Percentiles rank a stretch among this genome's conserved stretches.
Conservation (phyloP, 805 yeast species). For the Candida tammaniensis region DNA sequence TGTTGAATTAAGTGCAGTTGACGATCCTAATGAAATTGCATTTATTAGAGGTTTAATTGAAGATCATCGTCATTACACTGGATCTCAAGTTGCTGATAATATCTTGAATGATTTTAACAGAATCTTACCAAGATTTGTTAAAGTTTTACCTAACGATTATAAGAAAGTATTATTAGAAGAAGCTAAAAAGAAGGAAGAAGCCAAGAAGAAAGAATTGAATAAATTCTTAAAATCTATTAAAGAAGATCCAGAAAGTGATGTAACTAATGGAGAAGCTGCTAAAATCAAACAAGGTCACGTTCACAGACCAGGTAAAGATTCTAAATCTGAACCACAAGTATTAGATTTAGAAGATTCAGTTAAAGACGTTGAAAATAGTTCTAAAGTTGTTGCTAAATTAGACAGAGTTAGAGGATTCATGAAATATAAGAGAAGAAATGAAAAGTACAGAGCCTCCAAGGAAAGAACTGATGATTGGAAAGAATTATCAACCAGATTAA, state of each 20-base stretch:
- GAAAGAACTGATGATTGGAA: constrained; percentile 87
- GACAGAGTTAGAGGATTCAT: constrained; percentile 89
- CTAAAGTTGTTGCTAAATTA: constrained; percentile 57
- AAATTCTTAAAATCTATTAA: constrained; percentile 66
- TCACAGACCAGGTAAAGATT: constrained; percentile 25
- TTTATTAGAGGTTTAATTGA: constrained; percentile 89
- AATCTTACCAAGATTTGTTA: constrained; percentile 82
- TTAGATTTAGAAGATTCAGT: constrained; percentile 88
- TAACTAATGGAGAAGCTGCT: constrained; percentile 82
- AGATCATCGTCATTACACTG: constrained; percentile 94
- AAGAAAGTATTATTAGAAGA: constrained; percentile 83
- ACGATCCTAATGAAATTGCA: constrained; percentile 91
- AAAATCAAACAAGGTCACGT: constrained; percentile 53
- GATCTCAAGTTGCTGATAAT: constrained; percentile 83
- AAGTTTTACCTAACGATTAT: constrained; percentile 90
- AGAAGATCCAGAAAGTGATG: constrained; percentile 83
- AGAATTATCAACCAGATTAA: constrained; percentile 76
- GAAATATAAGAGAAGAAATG: constrained; percentile 88
- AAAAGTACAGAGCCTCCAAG: constrained; percentile 76
- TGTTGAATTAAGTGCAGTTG: constrained; percentile 72
- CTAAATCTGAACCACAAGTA: constrained; percentile 72
- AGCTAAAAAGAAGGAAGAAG: constrained; percentile 59
- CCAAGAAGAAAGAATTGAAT: constrained; percentile 63
- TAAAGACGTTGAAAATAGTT: constrained; percentile 62
- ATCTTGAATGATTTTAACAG: constrained; percentile 85